phyloP scores from a whole-genome alignment of 441 rosid genomes.

The Bruguiera hainesii region DNA sequence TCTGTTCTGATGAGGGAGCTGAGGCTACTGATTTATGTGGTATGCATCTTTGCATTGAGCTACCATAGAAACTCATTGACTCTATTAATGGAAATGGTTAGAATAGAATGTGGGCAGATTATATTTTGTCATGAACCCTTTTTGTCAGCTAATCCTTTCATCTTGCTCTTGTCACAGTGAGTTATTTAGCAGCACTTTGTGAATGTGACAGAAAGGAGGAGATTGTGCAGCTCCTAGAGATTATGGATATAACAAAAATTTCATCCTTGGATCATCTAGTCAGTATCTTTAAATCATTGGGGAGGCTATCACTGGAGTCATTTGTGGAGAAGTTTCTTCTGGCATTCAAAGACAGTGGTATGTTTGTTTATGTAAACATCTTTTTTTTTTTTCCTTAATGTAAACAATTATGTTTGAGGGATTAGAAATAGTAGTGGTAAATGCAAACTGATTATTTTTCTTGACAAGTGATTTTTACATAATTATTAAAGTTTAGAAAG shows the following conservation, averaged over 20 bases:
- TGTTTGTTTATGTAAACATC: constrained; percentile 14
- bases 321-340: constrained; percentile 50
- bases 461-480: background rate
- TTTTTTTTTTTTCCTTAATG: constrained; percentile 1
- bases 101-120: background rate
- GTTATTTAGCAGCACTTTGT: constrained; percentile 71
- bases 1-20: constrained; percentile 28
- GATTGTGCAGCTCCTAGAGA: constrained; percentile 52
- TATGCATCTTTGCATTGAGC: constrained; percentile 20
- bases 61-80: background rate
- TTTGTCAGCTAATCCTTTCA: background rate
- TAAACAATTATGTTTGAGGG: background rate
- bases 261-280: constrained; percentile 40
- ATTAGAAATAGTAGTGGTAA: background rate
- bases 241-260: constrained; percentile 54
- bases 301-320: constrained; percentile 55
- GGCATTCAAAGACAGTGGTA: constrained; percentile 50
- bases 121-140: background rate
- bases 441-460: background rate
- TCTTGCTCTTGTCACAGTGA: constrained; percentile 43
- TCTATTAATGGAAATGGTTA: background rate
- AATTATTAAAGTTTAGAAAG: background rate
- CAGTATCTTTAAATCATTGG: constrained; percentile 59
- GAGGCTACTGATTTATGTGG: constrained; percentile 46
- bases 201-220: constrained; percentile 51